Conservation (phyloP, 768 basidiomycete species). For the Erythrobasidium yunnanense region DNA sequence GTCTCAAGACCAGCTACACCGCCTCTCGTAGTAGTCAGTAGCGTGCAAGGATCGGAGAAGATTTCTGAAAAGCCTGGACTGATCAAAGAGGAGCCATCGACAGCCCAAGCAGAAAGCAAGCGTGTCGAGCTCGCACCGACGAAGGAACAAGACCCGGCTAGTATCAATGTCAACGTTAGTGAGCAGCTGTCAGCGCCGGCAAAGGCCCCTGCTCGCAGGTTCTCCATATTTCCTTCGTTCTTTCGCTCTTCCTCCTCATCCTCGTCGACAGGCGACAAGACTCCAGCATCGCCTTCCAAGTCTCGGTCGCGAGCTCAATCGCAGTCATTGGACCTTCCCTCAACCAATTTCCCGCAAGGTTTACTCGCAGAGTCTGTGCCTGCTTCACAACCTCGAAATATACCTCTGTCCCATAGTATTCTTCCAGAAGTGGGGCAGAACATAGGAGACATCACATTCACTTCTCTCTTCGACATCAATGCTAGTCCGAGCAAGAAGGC, state of each 20-base stretch:
- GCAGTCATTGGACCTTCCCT: background rate
- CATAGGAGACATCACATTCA: constrained; percentile 10
- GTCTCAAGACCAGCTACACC: background rate
- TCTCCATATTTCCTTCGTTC: background rate
- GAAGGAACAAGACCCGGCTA: too few species aligned
- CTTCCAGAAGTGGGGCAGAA: background rate
- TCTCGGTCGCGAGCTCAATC: background rate
- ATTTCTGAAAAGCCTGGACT: background rate
- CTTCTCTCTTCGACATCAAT: background rate
- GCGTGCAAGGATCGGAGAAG: too few species aligned
- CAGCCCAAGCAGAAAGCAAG: background rate
- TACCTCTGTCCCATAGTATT: too few species aligned
- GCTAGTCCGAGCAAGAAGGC: background rate
- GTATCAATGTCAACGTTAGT: too few species aligned
- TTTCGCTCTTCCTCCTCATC: background rate
- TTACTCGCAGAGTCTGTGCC: too few species aligned
- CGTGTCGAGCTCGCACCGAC: background rate
- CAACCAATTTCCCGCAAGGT: background rate
- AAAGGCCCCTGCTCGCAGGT: background rate
- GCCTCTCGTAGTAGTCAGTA: background rate
- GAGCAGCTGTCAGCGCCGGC: too few species aligned
- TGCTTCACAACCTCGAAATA: too few species aligned
- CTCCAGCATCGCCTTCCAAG: too few species aligned
- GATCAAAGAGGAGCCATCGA: background rate
- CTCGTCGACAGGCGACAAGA: background rate